Evolutionary conservation across 129 eudicot species (phyloP).

Genomic region (Sambucus nigra): DNA sequence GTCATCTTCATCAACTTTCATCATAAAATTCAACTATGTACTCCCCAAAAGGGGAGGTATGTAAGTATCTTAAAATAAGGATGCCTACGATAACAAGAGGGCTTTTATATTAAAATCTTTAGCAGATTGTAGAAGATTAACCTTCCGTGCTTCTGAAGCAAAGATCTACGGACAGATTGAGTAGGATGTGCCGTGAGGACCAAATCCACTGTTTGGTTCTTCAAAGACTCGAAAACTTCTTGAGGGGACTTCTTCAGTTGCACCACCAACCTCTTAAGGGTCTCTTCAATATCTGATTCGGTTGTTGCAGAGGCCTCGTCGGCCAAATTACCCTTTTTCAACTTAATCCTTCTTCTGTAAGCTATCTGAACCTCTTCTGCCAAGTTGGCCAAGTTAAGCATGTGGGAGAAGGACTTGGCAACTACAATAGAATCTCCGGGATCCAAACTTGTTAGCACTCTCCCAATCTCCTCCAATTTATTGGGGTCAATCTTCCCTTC

Average conservation of each 20-base stretch:
- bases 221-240: conserved; percentile 47
- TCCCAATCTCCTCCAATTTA: conserved; percentile 51
- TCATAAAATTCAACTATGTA: no score
- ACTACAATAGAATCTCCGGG: conserved; percentile 47
- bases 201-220: conserved; percentile 54
- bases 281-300: conserved; percentile 53
- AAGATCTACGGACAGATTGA: conserved; percentile 45
- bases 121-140: no score
- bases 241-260: conserved; percentile 48
- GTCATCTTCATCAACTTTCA: no score
- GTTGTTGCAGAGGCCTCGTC: conserved; percentile 44
- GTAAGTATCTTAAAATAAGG: no score
- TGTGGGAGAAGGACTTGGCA: conserved; percentile 45
- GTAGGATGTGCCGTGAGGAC: conserved; percentile 60
- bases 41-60: no score
- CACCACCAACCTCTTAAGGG: conserved; percentile 40
- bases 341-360: conserved; percentile 32
- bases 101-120: no score
- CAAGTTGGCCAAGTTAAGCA: conserved; percentile 54
- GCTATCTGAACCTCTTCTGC: conserved; percentile 62
- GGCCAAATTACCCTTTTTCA: conserved; percentile 36
- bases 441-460: conserved; percentile 42
- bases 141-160: conserved; percentile 69
- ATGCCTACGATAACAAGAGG: no score
- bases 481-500: conserved; percentile 34